Percentiles rank a stretch among this genome's conserved stretches.
Conservation (phyloP, 225 moss, liverwort and hornwort genomes). For the Pseudisothecium myosuroides region DNA sequence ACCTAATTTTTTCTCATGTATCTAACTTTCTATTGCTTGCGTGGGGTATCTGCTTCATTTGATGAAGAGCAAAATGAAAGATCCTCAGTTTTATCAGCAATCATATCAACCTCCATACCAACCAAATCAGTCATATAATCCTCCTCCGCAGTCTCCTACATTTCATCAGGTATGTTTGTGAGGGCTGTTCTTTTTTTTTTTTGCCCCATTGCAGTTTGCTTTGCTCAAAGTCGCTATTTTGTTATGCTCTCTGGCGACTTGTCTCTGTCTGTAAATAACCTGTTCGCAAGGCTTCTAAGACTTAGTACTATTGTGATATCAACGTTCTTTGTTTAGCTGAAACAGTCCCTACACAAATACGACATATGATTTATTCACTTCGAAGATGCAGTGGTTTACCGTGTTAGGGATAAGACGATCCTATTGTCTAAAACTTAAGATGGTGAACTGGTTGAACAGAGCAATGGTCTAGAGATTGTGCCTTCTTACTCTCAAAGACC, state of each 20-base stretch:
- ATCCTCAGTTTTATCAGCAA: slow-evolving; percentile 54
- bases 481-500: slow-evolving; percentile 63
- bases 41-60: not conserved
- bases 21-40: not conserved
- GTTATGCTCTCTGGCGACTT: not conserved
- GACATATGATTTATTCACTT: not conserved
- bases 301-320: not conserved
- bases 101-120: slow-evolving; percentile 60
- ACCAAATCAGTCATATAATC: slow-evolving; percentile 38
- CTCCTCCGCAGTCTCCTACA: slow-evolving; percentile 58
- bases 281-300: not conserved
- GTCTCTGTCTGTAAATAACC: not conserved
- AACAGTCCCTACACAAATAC: not conserved
- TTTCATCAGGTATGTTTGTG: slow-evolving; percentile 23
- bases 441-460: slow-evolving; percentile 35
- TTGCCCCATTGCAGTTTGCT: not conserved
- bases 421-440: not conserved
- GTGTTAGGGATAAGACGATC: not conserved
- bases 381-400: not conserved
- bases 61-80: slow-evolving; percentile 84
- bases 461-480: slow-evolving; percentile 91
- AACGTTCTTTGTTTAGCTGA: not conserved
- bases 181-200: not conserved
- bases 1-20: not conserved
- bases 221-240: not conserved